A percentile compares a stretch with the other conserved stretches of the same genome.
phyloP scores from a whole-genome alignment of 2,329 filamentous ascomycete species.

The Claviceps sorghi region DNA sequence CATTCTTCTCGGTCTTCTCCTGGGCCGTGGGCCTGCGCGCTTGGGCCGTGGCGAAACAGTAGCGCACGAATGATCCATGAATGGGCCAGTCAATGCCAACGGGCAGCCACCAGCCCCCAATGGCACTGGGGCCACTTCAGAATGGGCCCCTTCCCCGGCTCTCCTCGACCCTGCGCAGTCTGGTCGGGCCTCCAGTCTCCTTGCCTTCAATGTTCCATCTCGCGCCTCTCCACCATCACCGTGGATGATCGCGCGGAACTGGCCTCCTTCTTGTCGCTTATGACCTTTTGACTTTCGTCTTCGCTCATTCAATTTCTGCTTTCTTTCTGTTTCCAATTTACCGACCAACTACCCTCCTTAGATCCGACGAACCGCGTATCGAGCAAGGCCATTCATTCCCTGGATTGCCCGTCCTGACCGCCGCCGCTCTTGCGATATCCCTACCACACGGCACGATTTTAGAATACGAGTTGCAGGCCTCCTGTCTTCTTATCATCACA shows the following conservation, averaged over 20 bases:
- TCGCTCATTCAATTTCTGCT: neutral
- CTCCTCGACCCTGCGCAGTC: neutral
- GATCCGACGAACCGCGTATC: neutral
- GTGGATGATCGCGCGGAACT: neutral
- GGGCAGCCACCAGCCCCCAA: too few species aligned
- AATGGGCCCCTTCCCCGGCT: neutral
- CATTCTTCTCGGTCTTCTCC: too few species aligned
- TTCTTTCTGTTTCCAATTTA: neutral
- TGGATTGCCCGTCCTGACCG: neutral
- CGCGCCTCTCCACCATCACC: neutral
- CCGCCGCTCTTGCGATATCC: neutral
- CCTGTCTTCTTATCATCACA: neutral
- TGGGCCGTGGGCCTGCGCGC: too few species aligned
- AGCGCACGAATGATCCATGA: neutral
- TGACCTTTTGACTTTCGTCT: neutral
- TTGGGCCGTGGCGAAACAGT: neutral
- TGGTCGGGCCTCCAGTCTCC: neutral
- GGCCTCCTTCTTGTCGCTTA: neutral
- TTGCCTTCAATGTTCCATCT: too few species aligned
- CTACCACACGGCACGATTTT: neutral
- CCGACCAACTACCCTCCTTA: neutral
- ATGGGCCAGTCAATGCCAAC: too few species aligned
- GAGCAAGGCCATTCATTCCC: neutral
- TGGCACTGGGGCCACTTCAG: too few species aligned
- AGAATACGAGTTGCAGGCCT: neutral